Evolutionary conservation across 768 basidiomycete genomes (phyloP), one percentile per base, ranked within the genome.

Genomic region (Leccinum broughii): DNA sequence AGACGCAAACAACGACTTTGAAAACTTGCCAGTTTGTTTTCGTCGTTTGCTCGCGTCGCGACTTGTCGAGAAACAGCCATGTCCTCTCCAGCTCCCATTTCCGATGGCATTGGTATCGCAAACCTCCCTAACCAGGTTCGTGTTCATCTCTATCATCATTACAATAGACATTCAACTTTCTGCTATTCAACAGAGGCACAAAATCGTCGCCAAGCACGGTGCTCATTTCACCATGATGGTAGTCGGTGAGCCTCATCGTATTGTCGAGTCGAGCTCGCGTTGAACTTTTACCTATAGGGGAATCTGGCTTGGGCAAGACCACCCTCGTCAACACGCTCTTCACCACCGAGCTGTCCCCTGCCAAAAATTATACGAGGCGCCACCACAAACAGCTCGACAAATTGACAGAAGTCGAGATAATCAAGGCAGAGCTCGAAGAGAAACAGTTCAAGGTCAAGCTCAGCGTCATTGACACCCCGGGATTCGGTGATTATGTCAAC

Each of bases 401-500:
- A 79, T 86, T 98, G 53, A 98, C 96, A 24, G 96, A 98, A 78
- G 90, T 97, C 59, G 97, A 98, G 72, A 96, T 99, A 56, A 94
- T 98, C 83, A 99, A 99, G 82, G 97, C 96, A 14, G 96, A 98
- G 79, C 86, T 99, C 24, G 97, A 98, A 78, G 97, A 98, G 77
- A 93, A 95, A 75, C 91, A 93, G 73, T 98, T 98, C 87, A 96
- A 95, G 77, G 95, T 98, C 82, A 98, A 98, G 83, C 87, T 99
- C 64, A 95, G 92, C 17, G 97, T 98, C 73, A 96, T 99, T 65
- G 97, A 99, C 77, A 98, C 96, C 11, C 97, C 97, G 57, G 97
- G 97, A 30, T 99, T 98, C 64, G 97, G 97, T 39, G 97, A 99
- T 89, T 98, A 98, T 71, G 96, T 99, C 79, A 99, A 99, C 92